A percentile compares a stretch with the other conserved stretches of the same genome.
Conservation (phyloP, 1,284 basidiomycete species). For the Peniophora sp. region DNA sequence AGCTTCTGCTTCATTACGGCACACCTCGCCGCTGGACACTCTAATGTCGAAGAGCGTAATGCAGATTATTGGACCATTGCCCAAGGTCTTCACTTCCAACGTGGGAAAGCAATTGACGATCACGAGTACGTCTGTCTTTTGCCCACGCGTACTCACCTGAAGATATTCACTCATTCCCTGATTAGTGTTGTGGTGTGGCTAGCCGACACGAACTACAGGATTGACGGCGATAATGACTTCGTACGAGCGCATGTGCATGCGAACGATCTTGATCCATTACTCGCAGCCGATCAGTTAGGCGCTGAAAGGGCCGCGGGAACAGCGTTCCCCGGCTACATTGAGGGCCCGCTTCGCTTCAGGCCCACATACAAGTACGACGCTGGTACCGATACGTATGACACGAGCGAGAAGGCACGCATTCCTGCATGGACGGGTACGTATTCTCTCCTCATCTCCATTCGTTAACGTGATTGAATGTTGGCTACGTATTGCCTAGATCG, state of each 20-base stretch:
- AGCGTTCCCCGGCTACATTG: slow-evolving; percentile 81
- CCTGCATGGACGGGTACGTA: slow-evolving; percentile 91
- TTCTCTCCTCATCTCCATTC: neutral
- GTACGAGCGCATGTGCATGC: slow-evolving; percentile 59
- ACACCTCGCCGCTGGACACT: slow-evolving; percentile 91
- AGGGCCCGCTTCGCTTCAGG: slow-evolving; percentile 82
- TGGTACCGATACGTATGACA: slow-evolving; percentile 84
- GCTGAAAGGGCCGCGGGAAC: slow-evolving; percentile 55
- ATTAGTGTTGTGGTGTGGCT: slow-evolving; percentile 89
- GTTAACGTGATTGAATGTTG: neutral
- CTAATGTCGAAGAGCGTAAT: slow-evolving; percentile 86
- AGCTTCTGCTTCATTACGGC: slow-evolving; percentile 94
- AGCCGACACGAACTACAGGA: slow-evolving; percentile 94
- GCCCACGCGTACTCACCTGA: neutral
- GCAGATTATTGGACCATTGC: slow-evolving; percentile 88
- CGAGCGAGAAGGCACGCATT: slow-evolving; percentile 92
- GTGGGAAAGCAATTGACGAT: slow-evolving; percentile 81
- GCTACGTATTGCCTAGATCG: slow-evolving; percentile 75
- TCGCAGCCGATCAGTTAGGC: slow-evolving; percentile 80
- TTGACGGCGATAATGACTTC: slow-evolving; percentile 77
- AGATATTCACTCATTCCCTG: neutral
- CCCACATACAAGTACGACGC: slow-evolving; percentile 88
- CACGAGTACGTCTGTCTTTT: slow-evolving; percentile 66
- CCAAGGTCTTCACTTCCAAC: slow-evolving; percentile 76
- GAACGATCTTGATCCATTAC: slow-evolving; percentile 66